Evolutionary conservation across 179 eudicot species (phyloP).

Genomic region (Actinidia chinensis): DNA sequence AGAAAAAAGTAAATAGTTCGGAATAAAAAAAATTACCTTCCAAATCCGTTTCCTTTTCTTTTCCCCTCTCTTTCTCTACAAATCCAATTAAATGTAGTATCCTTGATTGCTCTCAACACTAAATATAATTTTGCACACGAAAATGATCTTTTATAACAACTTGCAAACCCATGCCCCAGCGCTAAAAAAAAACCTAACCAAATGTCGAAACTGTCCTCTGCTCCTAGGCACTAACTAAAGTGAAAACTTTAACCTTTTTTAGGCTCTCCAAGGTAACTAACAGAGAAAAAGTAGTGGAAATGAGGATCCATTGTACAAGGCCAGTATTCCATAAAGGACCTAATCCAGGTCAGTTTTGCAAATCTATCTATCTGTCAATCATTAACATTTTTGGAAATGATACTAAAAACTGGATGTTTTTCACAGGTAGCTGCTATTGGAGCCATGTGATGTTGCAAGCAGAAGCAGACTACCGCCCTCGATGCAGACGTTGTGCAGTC

Average conservation of each 20-base stretch:
- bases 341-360: slow-evolving; percentile 65
- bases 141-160: too few species aligned
- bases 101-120: neutral
- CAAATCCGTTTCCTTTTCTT: neutral
- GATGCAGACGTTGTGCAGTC: slow-evolving; percentile 96
- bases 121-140: too few species aligned
- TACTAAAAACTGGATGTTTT: neutral
- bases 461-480: slow-evolving; percentile 90
- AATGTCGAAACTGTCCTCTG: too few species aligned
- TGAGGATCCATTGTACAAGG: slow-evolving; percentile 85
- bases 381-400: neutral
- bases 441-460: slow-evolving; percentile 91
- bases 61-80: neutral
- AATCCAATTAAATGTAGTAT: neutral
- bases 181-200: too few species aligned
- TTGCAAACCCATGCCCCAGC: too few species aligned
- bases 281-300: slow-evolving; percentile 70
- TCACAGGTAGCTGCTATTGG: slow-evolving; percentile 92
- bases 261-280: slow-evolving; percentile 93
- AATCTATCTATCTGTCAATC: slow-evolving; percentile 8
- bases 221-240: neutral
- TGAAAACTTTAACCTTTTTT: slow-evolving; percentile 1
- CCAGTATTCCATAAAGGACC: slow-evolving; percentile 75
- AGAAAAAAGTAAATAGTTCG: neutral
- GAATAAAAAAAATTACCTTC: neutral